Evolutionary conservation across 768 basidiomycete genomes (phyloP).

Genomic region (Crepidotus variabilis): DNA sequence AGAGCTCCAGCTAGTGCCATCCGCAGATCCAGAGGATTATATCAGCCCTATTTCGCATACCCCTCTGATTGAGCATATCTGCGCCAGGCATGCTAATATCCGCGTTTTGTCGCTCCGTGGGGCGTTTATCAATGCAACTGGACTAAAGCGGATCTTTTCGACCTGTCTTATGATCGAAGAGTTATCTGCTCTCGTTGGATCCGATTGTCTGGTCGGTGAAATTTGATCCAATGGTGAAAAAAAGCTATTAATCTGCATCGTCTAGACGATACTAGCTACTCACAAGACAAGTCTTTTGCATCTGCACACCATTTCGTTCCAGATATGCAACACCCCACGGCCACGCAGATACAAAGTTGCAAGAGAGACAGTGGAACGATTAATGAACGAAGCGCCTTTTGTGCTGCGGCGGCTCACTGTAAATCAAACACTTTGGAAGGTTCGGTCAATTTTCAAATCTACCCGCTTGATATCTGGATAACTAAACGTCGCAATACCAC

Average conservation of each 20-base stretch:
- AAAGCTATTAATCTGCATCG: background rate
- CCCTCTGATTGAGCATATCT: slow-evolving; percentile 36
- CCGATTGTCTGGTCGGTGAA: slow-evolving; percentile 27
- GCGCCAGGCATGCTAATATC: slow-evolving; percentile 26
- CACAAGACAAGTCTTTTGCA: slow-evolving; percentile 13
- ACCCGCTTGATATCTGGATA: background rate
- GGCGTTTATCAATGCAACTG: slow-evolving; percentile 26
- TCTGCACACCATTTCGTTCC: slow-evolving; percentile 30
- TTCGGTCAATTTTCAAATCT: slow-evolving; percentile 9
- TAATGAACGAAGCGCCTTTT: slow-evolving; percentile 21
- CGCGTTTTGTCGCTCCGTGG: slow-evolving; percentile 27
- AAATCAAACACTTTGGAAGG: slow-evolving; percentile 33
- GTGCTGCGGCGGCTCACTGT: slow-evolving; percentile 26
- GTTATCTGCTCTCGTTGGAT: slow-evolving; percentile 26
- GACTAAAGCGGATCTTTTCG: slow-evolving; percentile 24
- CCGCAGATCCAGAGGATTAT: background rate
- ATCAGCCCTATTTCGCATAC: slow-evolving; percentile 24
- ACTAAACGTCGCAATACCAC: background rate
- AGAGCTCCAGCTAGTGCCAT: slow-evolving; percentile 23
- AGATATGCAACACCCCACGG: slow-evolving; percentile 27
- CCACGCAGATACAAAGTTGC: slow-evolving; percentile 19
- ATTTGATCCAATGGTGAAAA: background rate
- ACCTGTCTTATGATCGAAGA: slow-evolving; percentile 33
- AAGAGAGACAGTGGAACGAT: slow-evolving; percentile 17
- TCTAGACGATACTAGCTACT: slow-evolving; percentile 23